These are phyloP conservation scores for Pythium dissotocum DNA, from an alignment of 352 stramenopile genomes.

Conservation along the genomic window DNA sequence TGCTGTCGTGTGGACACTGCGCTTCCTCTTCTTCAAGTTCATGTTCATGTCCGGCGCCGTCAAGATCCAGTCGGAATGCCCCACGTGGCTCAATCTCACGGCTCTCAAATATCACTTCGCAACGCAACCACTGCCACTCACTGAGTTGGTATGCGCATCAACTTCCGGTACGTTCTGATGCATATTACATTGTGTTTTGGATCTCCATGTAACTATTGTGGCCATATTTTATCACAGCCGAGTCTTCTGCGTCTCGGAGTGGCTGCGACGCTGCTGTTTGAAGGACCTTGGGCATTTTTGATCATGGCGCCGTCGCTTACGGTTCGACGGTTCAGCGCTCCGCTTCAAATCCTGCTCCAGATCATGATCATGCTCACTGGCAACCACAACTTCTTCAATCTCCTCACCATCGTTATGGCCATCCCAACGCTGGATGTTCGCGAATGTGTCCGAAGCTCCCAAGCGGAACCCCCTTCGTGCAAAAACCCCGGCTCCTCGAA, in stretches of 20 bases:
- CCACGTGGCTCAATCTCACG: conserved; percentile 89
- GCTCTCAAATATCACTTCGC: conserved; percentile 93
- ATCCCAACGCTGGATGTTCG: conserved; percentile 35
- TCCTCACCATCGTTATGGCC: conserved; percentile 73
- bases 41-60: conserved; percentile 92
- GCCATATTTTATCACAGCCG: conserved; percentile 32
- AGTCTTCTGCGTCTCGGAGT: conserved; percentile 76
- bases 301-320: conserved; percentile 66
- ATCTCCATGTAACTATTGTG: neutral
- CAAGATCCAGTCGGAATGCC: conserved; percentile 90
- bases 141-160: conserved; percentile 88
- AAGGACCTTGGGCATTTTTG: conserved; percentile 87
- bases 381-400: conserved; percentile 96
- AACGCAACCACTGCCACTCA: conserved; percentile 80
- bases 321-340: conserved; percentile 55
- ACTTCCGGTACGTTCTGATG: conserved; percentile 46
- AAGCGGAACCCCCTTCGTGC: neutral
- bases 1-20: conserved; percentile 59
- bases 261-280: conserved; percentile 83
- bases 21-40: conserved; percentile 93
- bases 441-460: neutral
- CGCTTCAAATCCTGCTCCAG: conserved; percentile 81
- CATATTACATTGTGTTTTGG: neutral
- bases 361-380: conserved; percentile 86
- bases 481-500: neutral